Conservation (phyloP, 441 rosid genomes). For the Rhodomyrtus psidioides region DNA sequence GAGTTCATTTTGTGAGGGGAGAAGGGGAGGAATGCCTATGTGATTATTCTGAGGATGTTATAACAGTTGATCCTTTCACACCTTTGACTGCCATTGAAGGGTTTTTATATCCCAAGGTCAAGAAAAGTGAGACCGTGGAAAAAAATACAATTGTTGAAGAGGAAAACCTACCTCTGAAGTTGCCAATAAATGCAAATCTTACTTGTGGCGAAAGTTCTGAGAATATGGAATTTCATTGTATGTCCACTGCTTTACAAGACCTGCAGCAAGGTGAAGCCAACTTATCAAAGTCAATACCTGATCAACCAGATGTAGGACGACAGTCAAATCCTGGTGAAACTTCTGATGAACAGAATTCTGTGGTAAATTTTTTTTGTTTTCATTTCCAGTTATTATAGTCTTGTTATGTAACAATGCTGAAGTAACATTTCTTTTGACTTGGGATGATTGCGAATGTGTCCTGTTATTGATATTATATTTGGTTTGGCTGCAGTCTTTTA, state of each 20-base stretch:
- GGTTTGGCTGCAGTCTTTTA: background rate
- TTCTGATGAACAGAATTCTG: conserved; percentile 17
- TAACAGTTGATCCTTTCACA: conserved; percentile 82
- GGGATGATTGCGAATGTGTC: background rate
- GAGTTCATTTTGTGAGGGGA: conserved; percentile 61
- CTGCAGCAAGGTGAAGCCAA: conserved; percentile 33
- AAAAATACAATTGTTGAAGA: conserved; percentile 21
- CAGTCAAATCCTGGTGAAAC: conserved; percentile 24
- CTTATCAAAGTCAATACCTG: conserved; percentile 23
- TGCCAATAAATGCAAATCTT: conserved; percentile 32
- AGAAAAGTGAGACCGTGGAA: conserved; percentile 21
- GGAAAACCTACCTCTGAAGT: conserved; percentile 28
- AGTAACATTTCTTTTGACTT: background rate
- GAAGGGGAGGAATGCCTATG: conserved; percentile 62
- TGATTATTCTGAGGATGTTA: conserved; percentile 47
- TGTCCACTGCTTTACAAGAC: conserved; percentile 30
- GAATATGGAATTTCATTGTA: conserved; percentile 31
- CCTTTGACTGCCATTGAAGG: conserved; percentile 59
- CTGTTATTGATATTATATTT: background rate
- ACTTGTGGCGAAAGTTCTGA: conserved; percentile 45
- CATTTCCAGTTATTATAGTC: background rate
- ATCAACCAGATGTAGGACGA: conserved; percentile 14
- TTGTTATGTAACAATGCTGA: background rate
- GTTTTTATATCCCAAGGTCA: conserved; percentile 63
- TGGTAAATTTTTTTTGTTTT: background rate